phyloP scores from a whole-genome alignment of 208 protist species.

The Leishmania major region DNA sequence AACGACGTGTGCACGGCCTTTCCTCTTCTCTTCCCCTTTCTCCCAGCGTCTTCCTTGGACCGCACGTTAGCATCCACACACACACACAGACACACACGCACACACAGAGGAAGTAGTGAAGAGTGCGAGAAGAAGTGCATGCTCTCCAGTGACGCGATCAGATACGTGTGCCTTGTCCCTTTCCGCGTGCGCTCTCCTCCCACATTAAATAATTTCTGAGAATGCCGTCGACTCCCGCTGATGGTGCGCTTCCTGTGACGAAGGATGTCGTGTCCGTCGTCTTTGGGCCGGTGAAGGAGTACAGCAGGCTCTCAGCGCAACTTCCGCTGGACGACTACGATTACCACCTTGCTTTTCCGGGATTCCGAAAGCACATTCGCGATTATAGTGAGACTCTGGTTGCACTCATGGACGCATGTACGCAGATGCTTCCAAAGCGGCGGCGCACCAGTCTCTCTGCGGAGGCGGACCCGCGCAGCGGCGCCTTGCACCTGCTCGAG shows the following conservation, averaged over 20 bases:
- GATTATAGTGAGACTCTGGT: constrained; percentile 60
- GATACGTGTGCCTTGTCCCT: neutral
- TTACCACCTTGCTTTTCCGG: constrained; percentile 84
- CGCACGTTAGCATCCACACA: too few species aligned
- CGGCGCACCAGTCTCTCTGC: constrained; percentile 43
- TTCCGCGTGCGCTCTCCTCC: too few species aligned
- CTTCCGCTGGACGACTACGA: constrained; percentile 79
- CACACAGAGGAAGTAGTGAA: too few species aligned
- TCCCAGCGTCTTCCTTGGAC: too few species aligned
- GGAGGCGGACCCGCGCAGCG: constrained; percentile 14
- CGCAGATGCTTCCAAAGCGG: constrained; percentile 64
- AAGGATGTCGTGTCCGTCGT: constrained; percentile 63
- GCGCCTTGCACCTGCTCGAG: constrained; percentile 40
- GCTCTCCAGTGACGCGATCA: neutral
- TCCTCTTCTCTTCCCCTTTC: too few species aligned
- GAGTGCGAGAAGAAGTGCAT: too few species aligned
- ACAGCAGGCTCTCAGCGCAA: constrained; percentile 56
- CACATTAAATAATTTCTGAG: too few species aligned
- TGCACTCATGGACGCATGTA: constrained; percentile 71
- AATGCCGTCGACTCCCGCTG: constrained; percentile 15
- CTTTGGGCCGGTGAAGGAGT: constrained; percentile 73
- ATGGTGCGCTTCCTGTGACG: constrained; percentile 40
- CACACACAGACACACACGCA: too few species aligned
- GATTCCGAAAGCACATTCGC: constrained; percentile 66
- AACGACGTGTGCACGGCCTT: too few species aligned